Evolutionary conservation across 306 rosid genomes (phyloP), one percentile per base, ranked within the genome.

Genomic region (Vachellia pachyceras): DNA sequence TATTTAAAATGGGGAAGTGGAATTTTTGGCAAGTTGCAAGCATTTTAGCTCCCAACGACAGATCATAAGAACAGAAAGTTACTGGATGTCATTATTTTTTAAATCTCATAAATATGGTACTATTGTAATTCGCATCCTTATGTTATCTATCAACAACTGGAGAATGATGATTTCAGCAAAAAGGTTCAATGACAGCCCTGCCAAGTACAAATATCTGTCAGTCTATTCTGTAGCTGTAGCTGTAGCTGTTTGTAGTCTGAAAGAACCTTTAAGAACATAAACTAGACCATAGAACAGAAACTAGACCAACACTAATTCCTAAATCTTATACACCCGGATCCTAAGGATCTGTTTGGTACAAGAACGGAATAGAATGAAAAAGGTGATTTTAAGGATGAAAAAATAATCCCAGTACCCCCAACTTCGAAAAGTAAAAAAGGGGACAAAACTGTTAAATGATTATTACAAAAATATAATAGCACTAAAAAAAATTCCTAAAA

Each of bases 11-110:
- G 37, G 67, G 36, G 29, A 77, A 65, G 41, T 64, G 77, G 79
- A 80, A 22, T 45, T n/a, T 45, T 65, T 70, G 42, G 54, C 20
- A 68, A 55, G 68, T 65, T 54, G 54, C 72, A 76, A 80, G 68
- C 74, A 75, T 50, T n/a, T 13, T 35, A 35, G 36, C 18, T 63
- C 75, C 66, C 33, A 37, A 36, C 42, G 49, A 55, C 37, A 20
- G 64, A 52, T 72, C 72, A 63, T 78, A 40, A 29, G 15, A 49
- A 52, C 61, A 64, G 64, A 35, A 52, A 83, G 46, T 55, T 40
- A 73, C 18, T 5, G 44, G 80, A 75, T 23, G 63, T 71, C 54
- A 29, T 75, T 22, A 44, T 42, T 57, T 80, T 40, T 75, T 20
- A 20, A 69, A 75, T 80, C 54, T 42, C 11, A 42, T 45, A 66